Evolutionary conservation across 345 rosid genomes (phyloP), one percentile per base, ranked within the genome.

Genomic region (Linum lewisii): DNA sequence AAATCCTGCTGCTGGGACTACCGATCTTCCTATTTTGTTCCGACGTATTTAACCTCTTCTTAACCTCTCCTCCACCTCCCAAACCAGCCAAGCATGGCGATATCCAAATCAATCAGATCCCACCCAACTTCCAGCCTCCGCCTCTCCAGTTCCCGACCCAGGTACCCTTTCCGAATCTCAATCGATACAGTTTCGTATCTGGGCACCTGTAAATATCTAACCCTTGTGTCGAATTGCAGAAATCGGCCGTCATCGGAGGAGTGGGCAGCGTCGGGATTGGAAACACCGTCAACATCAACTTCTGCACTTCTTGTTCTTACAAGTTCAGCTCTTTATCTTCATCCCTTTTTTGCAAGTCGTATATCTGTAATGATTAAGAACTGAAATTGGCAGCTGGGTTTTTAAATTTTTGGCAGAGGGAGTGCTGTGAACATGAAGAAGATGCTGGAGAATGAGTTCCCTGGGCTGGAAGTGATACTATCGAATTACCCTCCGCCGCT

Each of bases 261-360:
- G 45, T 14, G 7, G 29, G 60, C 45, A 21, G 19, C 42, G 42
- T 64, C 13, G 81, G 81, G 34, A 1, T 54, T 59, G 81, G 77
- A 24, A 65, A 21, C 36, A 57, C 59, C 2, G 45, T 73, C 50
- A 70, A 62, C 21, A 67, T 73, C 38, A 51, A 65, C 63, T 77
- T 64, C 36, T 77, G 77, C 21, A 54, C 73, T 70, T 73, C 78
- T 58, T 73, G 62, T 44, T 73, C 75, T 70, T 62, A 70, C 63
- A 73, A 71, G 78, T 74, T 32, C 32, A 9, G 18, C 45, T 13
- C 7, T n/a, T 9, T 16, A 19, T 47, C n/a, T n/a, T n/a, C n/a
- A n/a, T n/a, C n/a, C n/a, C n/a, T n/a, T n/a, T n/a, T n/a, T n/a
- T n/a, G n/a, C n/a, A n/a, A n/a, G n/a, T 24, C 60, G 11, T 22